These are phyloP conservation scores for Coniochaeta sp. DNA, from an alignment of 2,329 filamentous ascomycete genomes.

Conservation along the genomic window DNA sequence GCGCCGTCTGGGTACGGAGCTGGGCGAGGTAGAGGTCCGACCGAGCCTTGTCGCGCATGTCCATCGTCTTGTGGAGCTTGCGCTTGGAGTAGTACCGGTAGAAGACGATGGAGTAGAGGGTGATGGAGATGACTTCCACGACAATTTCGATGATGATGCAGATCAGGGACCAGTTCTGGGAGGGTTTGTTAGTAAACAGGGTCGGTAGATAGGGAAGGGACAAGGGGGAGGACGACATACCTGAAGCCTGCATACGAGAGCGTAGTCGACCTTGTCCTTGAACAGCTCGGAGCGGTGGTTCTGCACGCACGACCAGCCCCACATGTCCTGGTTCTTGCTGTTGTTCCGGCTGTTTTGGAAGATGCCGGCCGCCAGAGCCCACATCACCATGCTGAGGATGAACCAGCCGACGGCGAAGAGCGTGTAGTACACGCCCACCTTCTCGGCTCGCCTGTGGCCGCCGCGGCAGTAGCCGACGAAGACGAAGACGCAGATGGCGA, in stretches of 20 bases:
- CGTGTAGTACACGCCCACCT: slow-evolving; percentile 91
- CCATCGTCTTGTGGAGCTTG: slow-evolving; percentile 93
- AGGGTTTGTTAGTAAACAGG: slow-evolving; percentile 16
- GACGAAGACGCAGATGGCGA: slow-evolving; percentile 70
- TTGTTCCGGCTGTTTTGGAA: slow-evolving; percentile 72
- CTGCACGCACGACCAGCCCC: slow-evolving; percentile 96
- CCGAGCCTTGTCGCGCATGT: slow-evolving; percentile 85
- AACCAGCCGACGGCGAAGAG: slow-evolving; percentile 92
- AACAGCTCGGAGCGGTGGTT: slow-evolving; percentile 77
- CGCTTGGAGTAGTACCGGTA: slow-evolving; percentile 98
- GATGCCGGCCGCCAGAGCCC: slow-evolving; percentile 78
- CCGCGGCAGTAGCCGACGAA: slow-evolving; percentile 83
- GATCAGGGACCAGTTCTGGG: slow-evolving; percentile 86
- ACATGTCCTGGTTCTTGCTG: slow-evolving; percentile 78
- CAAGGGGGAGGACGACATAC: no score
- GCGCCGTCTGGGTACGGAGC: slow-evolving; percentile 77
- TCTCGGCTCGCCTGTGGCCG: slow-evolving; percentile 83
- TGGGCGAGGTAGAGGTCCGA: slow-evolving; percentile 91
- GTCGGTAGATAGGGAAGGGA: not conserved
- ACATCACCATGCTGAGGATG: slow-evolving; percentile 86
- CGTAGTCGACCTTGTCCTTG: slow-evolving; percentile 75
- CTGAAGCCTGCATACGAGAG: slow-evolving; percentile 83
- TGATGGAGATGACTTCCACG: slow-evolving; percentile 83
- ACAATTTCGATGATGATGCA: slow-evolving; percentile 97
- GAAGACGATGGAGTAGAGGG: slow-evolving; percentile 90